These are phyloP conservation scores for Glycine latifolia DNA, from an alignment of 306 rosid species.

Conservation along the genomic window DNA sequence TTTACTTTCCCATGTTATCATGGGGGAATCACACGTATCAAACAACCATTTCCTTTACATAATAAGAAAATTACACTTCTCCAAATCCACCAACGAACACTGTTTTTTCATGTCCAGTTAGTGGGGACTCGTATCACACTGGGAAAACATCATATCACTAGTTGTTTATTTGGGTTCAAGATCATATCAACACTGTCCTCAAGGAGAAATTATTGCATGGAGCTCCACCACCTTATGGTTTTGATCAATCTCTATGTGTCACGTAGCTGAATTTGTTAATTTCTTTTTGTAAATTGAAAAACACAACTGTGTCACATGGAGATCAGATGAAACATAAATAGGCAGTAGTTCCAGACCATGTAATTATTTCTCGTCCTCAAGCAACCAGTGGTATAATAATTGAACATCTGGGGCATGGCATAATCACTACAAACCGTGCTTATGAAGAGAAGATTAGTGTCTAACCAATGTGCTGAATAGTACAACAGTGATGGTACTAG, in stretches of 20 bases:
- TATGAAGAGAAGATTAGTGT: constrained; percentile 25
- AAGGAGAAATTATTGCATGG: not conserved
- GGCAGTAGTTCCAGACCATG: not conserved
- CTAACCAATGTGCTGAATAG: constrained; percentile 98
- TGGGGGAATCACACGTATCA: not conserved
- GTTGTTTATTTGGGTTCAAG: not conserved
- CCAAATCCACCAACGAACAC: constrained; percentile 2
- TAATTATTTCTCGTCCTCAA: not conserved
- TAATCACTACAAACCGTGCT: constrained; percentile 25
- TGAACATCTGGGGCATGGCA: not conserved
- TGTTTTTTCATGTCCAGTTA: constrained; percentile 3
- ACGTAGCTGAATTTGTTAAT: not conserved
- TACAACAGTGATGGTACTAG: constrained; percentile 95
- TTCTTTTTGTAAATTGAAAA: not conserved
- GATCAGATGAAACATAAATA: not conserved
- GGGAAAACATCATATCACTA: constrained; percentile 3
- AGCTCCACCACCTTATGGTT: not conserved
- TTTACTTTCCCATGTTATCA: constrained; percentile 6
- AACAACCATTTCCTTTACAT: constrained; percentile 13
- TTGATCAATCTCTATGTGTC: not conserved
- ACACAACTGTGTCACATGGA: not conserved
- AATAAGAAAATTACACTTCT: constrained; percentile 19
- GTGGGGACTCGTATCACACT: not conserved
- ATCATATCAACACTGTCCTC: not conserved
- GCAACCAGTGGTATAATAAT: constrained; percentile 13